These are phyloP conservation scores for Plantago ovata DNA, from an alignment of 257 asterid species.

Conservation along the genomic window DNA sequence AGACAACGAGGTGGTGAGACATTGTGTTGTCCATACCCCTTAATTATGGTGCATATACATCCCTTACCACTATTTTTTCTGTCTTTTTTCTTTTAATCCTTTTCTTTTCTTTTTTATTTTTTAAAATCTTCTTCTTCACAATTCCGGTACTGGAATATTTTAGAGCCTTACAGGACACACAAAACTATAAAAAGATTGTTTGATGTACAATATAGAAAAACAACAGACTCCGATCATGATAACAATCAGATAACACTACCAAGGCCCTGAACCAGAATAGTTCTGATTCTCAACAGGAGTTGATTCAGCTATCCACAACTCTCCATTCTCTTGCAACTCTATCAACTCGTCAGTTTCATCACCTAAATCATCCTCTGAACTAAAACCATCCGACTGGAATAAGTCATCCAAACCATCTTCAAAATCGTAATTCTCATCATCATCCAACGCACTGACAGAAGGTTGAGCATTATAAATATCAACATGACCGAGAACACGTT, in stretches of 20 bases:
- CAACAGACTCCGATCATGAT: too few species aligned
- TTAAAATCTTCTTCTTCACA: too few species aligned
- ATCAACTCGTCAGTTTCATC: conserved; percentile 28
- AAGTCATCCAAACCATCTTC: conserved; percentile 77
- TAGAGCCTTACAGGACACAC: too few species aligned
- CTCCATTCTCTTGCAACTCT: conserved; percentile 28
- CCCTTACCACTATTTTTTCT: too few species aligned
- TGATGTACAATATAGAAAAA: too few species aligned
- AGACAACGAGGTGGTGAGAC: too few species aligned
- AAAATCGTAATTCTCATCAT: conserved; percentile 27
- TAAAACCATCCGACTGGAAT: conserved; percentile 46
- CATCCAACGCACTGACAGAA: conserved; percentile 17
- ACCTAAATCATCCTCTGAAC: conserved; percentile 21
- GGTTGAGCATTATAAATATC: conserved; percentile 8
- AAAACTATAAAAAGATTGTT: too few species aligned
- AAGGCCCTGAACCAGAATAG: conserved; percentile 39
- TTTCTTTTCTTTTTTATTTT: too few species aligned
- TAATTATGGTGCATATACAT: too few species aligned
- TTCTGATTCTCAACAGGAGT: conserved; percentile 18
- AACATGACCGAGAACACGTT: conserved; percentile 11
- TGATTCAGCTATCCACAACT: conserved; percentile 58
- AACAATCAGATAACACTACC: conserved; percentile 34
- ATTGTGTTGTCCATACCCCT: too few species aligned
- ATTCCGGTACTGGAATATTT: too few species aligned
- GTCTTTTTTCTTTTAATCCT: too few species aligned